These are phyloP conservation scores for Prototheca cutis DNA, from an alignment of 163 green algal genomes.

Conservation along the genomic window DNA sequence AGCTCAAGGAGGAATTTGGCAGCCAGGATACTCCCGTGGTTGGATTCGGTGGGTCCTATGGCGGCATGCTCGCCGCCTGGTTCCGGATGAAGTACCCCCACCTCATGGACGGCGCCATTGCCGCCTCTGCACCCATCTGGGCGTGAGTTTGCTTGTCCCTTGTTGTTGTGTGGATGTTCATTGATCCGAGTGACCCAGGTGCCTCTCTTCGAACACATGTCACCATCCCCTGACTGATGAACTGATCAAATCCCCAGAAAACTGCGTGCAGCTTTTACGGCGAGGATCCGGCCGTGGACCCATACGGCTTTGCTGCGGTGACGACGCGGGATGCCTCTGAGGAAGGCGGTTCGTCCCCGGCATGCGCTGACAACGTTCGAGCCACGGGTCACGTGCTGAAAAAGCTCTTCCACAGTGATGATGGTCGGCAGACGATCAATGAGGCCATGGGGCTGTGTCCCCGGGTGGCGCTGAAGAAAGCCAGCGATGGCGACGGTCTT, in stretches of 20 bases:
- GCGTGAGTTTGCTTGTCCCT: constrained; percentile 39
- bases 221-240: no score
- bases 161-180: no score
- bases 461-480: constrained; percentile 10
- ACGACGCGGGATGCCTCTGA: constrained; percentile 67
- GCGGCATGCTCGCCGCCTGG: constrained; percentile 76
- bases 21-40: constrained; percentile 55
- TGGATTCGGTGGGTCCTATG: constrained; percentile 78
- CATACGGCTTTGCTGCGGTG: constrained; percentile 50
- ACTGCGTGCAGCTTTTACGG: constrained; percentile 28
- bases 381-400: constrained; percentile 20
- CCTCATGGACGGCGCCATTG: constrained; percentile 59
- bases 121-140: constrained; percentile 76
- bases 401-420: not conserved
- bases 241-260: no score
- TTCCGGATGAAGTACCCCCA: constrained; percentile 77
- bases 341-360: constrained; percentile 30
- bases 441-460: constrained; percentile 40
- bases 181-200: no score
- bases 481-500: constrained; percentile 36
- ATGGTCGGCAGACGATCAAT: constrained; percentile 21
- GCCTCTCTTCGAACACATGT: no score
- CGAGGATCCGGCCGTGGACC: constrained; percentile 57
- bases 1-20: constrained; percentile 43
- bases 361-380: constrained; percentile 39